Evolutionary conservation across 208 protist species (phyloP), one percentile per base, ranked within the genome.

Genomic region (Crithidia sp.): DNA sequence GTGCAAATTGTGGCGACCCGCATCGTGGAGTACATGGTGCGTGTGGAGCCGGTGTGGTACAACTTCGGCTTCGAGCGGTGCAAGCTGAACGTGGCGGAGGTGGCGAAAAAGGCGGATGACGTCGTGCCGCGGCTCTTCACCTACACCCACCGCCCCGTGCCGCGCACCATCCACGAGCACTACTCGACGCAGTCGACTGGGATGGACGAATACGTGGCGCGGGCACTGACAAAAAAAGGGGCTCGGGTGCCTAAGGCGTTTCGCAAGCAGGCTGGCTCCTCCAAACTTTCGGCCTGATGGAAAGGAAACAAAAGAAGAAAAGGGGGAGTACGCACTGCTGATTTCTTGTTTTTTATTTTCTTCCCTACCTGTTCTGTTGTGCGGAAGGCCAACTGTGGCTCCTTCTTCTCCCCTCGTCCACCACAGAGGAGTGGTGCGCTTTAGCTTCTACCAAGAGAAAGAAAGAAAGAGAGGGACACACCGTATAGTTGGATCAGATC

Each of bases 11-110:
- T 95, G 41, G 74, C 79, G n/a, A 70, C 83, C 7, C 89, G 94
- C 9, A 62, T 97, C 59, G 89, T 88, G 74, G 94, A 97, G 84
- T 97, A 97, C 82, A 88, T 96, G 80, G 87, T 95, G 58, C 94
- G 94, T 10, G 89, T 88, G 17, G 94, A 97, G 85, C 89, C 90
- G 47, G 84, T 94, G 7, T 97, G 94, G 92, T 85, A 85, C 19
- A 82, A 77, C 62, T 91, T 87, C 66, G 91, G 91, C 10, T 93
- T 80, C 62, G 94, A 97, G 79, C 88, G 91, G 19, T 86, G 87
- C 47, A 66, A 74, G 54, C 78, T 93, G 8, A 69, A 86, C 47
- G 71, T 86, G n/a, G 17, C 40, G 17, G 65, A 77, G 19, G 87
- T 90, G 9, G 77, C 77, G 17, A 68, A 67, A 40, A 64, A 56